Percentiles rank a stretch among this genome's conserved stretches.
Evolutionary conservation across 441 rosid genomes (phyloP).

Genomic region (Gossypium gossypioides): DNA sequence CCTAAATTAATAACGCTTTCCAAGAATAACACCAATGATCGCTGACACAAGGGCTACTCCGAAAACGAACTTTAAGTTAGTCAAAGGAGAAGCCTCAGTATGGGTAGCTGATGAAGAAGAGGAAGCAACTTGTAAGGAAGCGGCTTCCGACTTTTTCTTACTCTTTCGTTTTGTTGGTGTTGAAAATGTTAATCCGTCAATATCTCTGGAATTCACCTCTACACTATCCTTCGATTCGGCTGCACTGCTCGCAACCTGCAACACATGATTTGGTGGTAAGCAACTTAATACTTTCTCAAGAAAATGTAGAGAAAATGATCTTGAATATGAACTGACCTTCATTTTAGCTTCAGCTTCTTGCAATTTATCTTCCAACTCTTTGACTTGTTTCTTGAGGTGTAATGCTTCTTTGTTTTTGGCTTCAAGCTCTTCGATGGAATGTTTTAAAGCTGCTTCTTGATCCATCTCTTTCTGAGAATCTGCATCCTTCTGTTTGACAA

Average conservation of each 20-base stretch:
- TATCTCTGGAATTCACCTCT: constrained; percentile 70
- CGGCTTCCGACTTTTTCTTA: constrained; percentile 64
- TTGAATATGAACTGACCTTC: constrained; percentile 42
- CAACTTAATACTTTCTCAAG: background rate
- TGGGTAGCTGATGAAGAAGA: constrained; percentile 32
- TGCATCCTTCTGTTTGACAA: constrained; percentile 38
- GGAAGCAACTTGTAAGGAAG: constrained; percentile 18
- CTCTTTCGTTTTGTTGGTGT: constrained; percentile 67
- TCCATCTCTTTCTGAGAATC: constrained; percentile 43
- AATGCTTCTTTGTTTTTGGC: constrained; percentile 51
- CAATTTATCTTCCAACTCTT: constrained; percentile 66
- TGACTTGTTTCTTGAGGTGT: constrained; percentile 43
- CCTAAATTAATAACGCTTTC: constrained; percentile 56
- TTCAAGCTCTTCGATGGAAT: constrained; percentile 56
- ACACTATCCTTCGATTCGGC: constrained; percentile 30
- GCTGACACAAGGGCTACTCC: constrained; percentile 66
- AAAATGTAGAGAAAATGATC: background rate
- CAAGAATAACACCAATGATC: constrained; percentile 63
- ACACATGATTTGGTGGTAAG: background rate
- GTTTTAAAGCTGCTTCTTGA: constrained; percentile 46
- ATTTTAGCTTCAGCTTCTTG: constrained; percentile 47
- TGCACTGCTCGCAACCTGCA: constrained; percentile 33
- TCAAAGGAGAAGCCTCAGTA: constrained; percentile 30
- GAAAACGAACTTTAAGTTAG: constrained; percentile 39
- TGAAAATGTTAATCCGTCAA: constrained; percentile 36